Conservation (phyloP, 2,329 filamentous ascomycete species). For the Cryphonectria nitschkei region DNA sequence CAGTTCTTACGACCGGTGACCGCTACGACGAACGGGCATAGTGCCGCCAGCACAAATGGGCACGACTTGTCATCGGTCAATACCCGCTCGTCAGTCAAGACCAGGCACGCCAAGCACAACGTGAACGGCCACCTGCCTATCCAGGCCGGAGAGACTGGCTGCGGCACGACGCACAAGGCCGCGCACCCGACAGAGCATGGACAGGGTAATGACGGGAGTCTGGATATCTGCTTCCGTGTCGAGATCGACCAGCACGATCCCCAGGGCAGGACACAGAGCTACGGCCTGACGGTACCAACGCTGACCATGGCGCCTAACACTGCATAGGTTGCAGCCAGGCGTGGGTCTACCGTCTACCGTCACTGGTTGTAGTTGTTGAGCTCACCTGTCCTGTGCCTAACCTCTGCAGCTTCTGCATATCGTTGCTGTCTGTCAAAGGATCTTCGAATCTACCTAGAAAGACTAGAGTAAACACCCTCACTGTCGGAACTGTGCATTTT, state of each 20-base stretch:
- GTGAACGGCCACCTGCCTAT: conserved; percentile 70
- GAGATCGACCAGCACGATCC: conserved; percentile 85
- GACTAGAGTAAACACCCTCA: not conserved
- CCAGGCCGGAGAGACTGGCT: conserved; percentile 74
- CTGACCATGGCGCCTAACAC: conserved; percentile 43
- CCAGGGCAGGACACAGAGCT: conserved; percentile 77
- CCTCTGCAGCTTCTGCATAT: not conserved
- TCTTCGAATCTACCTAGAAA: conserved; percentile 15
- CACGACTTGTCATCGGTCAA: conserved; percentile 11
- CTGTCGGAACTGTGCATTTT: not conserved
- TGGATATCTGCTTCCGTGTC: conserved; percentile 85
- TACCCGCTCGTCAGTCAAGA: conserved; percentile 20
- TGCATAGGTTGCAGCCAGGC: not conserved
- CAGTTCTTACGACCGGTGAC: conserved; percentile 19
- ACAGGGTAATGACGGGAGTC: conserved; percentile 58
- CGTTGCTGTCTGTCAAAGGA: conserved; percentile 8
- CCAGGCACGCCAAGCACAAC: conserved; percentile 43
- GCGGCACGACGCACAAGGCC: conserved; percentile 78
- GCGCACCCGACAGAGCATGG: conserved; percentile 61
- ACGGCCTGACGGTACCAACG: conserved; percentile 83
- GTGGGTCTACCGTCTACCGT: not conserved
- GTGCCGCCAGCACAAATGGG: conserved; percentile 16
- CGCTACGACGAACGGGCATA: conserved; percentile 23
- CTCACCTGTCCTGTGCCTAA: not conserved
- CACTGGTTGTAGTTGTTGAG: not conserved